Percentiles rank a stretch among this genome's conserved stretches.
Conservation (phyloP, 2,329 filamentous ascomycete species). For the Neopestalotiopsis clavispora region DNA sequence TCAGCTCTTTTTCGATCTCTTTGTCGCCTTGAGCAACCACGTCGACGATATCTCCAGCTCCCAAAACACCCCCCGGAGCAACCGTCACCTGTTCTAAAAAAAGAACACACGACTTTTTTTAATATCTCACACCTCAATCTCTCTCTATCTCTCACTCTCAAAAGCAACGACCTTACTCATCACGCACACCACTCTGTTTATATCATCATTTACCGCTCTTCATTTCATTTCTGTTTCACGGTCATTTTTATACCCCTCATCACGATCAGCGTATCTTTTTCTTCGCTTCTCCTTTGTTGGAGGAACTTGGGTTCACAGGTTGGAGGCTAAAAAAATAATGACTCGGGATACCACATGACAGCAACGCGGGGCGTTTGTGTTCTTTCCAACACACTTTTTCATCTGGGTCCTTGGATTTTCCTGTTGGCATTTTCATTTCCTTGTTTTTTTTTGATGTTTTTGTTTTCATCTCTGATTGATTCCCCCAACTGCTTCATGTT, state of each 20-base stretch:
- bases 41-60: conserved; percentile 71
- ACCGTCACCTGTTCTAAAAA: conserved; percentile 41
- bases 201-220: not conserved
- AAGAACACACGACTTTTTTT: not conserved
- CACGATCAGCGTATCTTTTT: conserved; percentile 18
- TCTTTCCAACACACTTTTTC: conserved; percentile 18
- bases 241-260: conserved; percentile 5
- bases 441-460: conserved; percentile 16
- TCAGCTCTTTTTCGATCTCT: conserved; percentile 88
- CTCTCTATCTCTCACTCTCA: not conserved
- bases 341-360: conserved; percentile 28
- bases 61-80: conserved; percentile 50
- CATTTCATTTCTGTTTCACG: not conserved
- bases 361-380: conserved; percentile 20
- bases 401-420: conserved; percentile 1
- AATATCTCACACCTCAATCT: conserved; percentile 24
- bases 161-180: not conserved
- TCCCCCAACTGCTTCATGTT: not conserved
- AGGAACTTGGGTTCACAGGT: conserved; percentile 22
- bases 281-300: conserved; percentile 11
- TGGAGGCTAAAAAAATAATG: conserved; percentile 23
- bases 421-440: conserved; percentile 17
- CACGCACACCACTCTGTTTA: conserved; percentile 3
- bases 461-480: not conserved
- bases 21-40: conserved; percentile 91